A percentile compares a stretch with the other conserved stretches of the same genome.
Conservation (phyloP, 176 grass and related monocot genomes). For the Oryza punctata region DNA sequence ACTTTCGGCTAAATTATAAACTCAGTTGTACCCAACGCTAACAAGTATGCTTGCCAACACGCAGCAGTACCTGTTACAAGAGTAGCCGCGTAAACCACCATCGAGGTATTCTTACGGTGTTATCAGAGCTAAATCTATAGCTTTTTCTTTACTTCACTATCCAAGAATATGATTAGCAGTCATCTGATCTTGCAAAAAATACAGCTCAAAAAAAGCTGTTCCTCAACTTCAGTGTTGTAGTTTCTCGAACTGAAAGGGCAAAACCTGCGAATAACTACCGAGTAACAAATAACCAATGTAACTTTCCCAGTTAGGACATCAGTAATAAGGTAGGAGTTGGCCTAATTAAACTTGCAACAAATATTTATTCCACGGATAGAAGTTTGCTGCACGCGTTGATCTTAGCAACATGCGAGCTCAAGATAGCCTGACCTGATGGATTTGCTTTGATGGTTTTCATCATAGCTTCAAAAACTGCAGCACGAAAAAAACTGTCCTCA, state of each 20-base stretch:
- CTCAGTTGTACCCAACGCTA: not conserved
- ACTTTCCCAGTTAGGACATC: not conserved
- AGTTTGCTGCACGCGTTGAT: constrained; percentile 53
- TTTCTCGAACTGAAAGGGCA: not conserved
- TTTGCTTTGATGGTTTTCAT: constrained; percentile 43
- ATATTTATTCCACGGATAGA: constrained; percentile 33
- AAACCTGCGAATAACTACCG: constrained; percentile 1
- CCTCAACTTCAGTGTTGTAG: constrained; percentile 7
- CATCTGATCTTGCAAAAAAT: constrained; percentile 33
- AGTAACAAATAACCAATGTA: not conserved
- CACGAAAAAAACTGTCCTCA: constrained; percentile 46
- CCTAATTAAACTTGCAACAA: not conserved
- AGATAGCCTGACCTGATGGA: constrained; percentile 46
- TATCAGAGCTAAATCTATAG: constrained; percentile 16
- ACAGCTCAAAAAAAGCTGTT: constrained; percentile 17
- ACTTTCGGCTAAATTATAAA: not conserved
- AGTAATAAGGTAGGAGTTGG: not conserved
- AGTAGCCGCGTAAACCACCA: not conserved
- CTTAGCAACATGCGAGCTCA: constrained; percentile 38
- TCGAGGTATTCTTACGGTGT: not conserved
- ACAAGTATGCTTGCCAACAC: constrained; percentile 3
- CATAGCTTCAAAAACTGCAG: constrained; percentile 45
- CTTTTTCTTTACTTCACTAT: constrained; percentile 1
- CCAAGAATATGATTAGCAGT: constrained; percentile 33
- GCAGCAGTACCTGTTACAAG: not conserved